phyloP scores from a whole-genome alignment of 805 yeast species.

The Metschnikowia chrysomelidarum region DNA sequence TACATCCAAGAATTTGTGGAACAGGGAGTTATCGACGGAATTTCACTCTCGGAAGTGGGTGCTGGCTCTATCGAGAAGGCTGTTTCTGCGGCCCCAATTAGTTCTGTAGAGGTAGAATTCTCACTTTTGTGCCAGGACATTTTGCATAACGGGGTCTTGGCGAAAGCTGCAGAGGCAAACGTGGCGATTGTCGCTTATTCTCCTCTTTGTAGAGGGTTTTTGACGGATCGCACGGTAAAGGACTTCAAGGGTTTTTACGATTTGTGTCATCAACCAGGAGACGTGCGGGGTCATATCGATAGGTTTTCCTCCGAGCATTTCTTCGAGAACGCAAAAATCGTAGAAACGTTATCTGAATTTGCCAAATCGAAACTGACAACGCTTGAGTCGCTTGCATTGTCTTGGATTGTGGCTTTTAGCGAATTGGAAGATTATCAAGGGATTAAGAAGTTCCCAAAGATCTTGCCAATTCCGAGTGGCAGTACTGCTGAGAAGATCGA shows the following conservation, averaged over 20 bases:
- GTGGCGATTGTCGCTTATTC: constrained; percentile 79
- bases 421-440: constrained; percentile 55
- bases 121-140: constrained; percentile 69
- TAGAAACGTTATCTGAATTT: constrained; percentile 47
- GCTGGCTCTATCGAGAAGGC: constrained; percentile 63
- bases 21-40: constrained; percentile 63
- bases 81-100: constrained; percentile 51
- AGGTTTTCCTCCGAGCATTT: constrained; percentile 60
- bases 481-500: constrained; percentile 56
- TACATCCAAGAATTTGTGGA: constrained; percentile 59
- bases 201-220: constrained; percentile 76
- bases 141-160: constrained; percentile 59
- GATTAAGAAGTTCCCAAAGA: constrained; percentile 43
- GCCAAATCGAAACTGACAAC: constrained; percentile 50
- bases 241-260: constrained; percentile 27
- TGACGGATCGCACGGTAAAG: constrained; percentile 59
- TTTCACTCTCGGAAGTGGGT: constrained; percentile 73
- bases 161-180: constrained; percentile 51
- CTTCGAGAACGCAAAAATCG: constrained; percentile 49
- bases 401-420: constrained; percentile 57
- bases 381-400: constrained; percentile 52
- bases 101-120: constrained; percentile 75
- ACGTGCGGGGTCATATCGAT: constrained; percentile 50
- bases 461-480: constrained; percentile 82
- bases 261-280: constrained; percentile 51